Evolutionary conservation across 305 asterid genomes (phyloP).

Genomic region (Fraxinus velutina): DNA sequence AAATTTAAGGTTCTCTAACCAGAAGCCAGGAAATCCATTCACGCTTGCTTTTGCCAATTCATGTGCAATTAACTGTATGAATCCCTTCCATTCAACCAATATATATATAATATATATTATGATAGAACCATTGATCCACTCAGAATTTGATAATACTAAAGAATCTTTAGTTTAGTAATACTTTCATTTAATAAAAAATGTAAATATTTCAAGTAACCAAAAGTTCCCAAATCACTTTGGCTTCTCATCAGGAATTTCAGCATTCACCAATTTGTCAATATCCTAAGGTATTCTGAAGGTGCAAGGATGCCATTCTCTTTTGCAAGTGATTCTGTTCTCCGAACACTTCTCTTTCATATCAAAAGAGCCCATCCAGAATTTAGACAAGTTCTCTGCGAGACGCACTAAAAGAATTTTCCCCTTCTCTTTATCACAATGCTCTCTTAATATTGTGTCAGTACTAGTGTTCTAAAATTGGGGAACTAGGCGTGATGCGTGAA

Average conservation of each 20-base stretch:
- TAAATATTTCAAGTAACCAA: background rate
- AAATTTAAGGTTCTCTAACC: background rate
- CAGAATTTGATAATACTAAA: background rate
- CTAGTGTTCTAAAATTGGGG: background rate
- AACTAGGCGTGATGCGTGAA: background rate
- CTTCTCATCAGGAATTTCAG: background rate
- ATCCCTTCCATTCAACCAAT: background rate
- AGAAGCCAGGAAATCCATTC: background rate
- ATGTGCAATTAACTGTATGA: background rate
- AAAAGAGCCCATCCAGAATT: slow-evolving; percentile 1
- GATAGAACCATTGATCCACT: background rate
- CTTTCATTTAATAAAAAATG: background rate
- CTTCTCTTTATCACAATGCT: background rate
- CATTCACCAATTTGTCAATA: background rate
- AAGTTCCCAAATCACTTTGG: background rate
- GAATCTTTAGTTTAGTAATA: background rate
- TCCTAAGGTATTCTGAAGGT: background rate
- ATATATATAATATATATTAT: background rate
- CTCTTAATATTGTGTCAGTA: slow-evolving; percentile 5
- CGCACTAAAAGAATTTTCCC: slow-evolving; percentile 7
- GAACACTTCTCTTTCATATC: background rate
- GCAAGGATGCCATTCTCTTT: background rate
- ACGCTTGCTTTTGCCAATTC: background rate
- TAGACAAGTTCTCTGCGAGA: slow-evolving; percentile 9
- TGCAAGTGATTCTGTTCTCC: slow-evolving; percentile 1